Evolutionary conservation across 1,139 yeast genomes (phyloP), one percentile per base, ranked within the genome.

Genomic region (Torulaspora pretoriensis): DNA sequence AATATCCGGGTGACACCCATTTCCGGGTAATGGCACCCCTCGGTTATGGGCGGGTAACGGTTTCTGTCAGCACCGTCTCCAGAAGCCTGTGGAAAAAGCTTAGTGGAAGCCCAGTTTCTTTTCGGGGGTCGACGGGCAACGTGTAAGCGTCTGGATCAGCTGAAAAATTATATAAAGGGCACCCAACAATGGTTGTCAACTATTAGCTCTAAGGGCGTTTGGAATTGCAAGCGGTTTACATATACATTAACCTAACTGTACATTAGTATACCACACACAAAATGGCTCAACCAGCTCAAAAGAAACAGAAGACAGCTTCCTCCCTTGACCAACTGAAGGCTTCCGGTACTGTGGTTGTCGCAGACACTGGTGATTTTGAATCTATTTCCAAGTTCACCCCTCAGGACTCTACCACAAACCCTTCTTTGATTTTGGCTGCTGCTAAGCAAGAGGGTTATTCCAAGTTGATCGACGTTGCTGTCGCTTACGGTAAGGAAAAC

Each of bases 371-470:
- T 76, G 98, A 92, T 72, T 92, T 92, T 68, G 97, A 89, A 71
- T 83, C 94, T 57, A 92, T 92, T 68, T 96, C 97, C 67, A 88
- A 89, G 73, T 92, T 85, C 77, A 88, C 92, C 64, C 98, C 98
- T 59, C 97, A 92, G 76, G 98, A 92, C 72, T 96, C 98, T 57
- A 92, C 98, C 66, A 92, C 99, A 70, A 92, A 92, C 77, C 98
- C 99, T 59, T 90, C 98, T 38, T 78, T 92, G 75, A 92, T 92
- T 65, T 78, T 94, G 64, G 97, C 97, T 56, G 98, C 98, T 52
- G 68, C 97, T 51, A 87, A 85, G 72, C 87, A 89, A 75, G 72
- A 92, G 45, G 90, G 84, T 65, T 92, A 92, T 73, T 83, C 96
- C 55, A 77, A 80, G 68, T 78, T 92, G 69, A 87, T 92, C 59